Base-by-base conservation (phyloP, 495 filamentous ascomycete species). In the Astrocystis sublimbata region DNA sequence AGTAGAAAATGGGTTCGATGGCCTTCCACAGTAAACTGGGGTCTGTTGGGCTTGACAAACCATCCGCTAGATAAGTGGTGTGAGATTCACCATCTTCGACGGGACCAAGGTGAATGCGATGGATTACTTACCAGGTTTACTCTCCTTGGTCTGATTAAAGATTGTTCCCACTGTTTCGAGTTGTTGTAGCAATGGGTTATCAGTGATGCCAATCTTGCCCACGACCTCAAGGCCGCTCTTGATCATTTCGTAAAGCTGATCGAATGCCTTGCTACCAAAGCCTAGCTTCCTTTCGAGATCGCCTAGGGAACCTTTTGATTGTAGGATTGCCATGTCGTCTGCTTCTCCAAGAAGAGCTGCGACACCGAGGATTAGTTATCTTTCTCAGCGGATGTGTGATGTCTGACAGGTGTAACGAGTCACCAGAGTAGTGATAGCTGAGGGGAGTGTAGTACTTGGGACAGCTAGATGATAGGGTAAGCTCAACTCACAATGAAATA, bases 301-400 rank as follows among this genome's bases (percentile, higher is more conserved):
- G 66, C 87, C 78, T 28, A 92, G 73, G 68, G 91, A 89, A 13
- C 85, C 88, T 69, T 91, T 73, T 12, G 71, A 71, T 51, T 71
- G 63, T 62, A 78, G 88, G 40, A 82, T 87, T 19, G 84, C 85
- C 69, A 90, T 91, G 68, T 92, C 89, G 12, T 81, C 83, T 57
- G 90, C 73, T 69, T 92, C 88, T 36, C 89, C 89, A 58, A 89
- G 79, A 8, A 92, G 88, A 23, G 28, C 30, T 52, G 1, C 13
- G 1, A 12, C n/a, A 15, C n/a, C 21, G 8, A 13, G 17, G 1
- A 17, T 52, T 3, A 52, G 49, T 52, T 30, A n/a, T 31, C 6
- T 7, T 26, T 28, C 6, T 9, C 6, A 2, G 13, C 19, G 15
- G 21, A 24, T 45, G 24, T 30, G 1, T 2, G 17, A n/a, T 17